Conservation (phyloP, 2,329 filamentous ascomycete species). For the Atkinsonella hypoxylon region DNA sequence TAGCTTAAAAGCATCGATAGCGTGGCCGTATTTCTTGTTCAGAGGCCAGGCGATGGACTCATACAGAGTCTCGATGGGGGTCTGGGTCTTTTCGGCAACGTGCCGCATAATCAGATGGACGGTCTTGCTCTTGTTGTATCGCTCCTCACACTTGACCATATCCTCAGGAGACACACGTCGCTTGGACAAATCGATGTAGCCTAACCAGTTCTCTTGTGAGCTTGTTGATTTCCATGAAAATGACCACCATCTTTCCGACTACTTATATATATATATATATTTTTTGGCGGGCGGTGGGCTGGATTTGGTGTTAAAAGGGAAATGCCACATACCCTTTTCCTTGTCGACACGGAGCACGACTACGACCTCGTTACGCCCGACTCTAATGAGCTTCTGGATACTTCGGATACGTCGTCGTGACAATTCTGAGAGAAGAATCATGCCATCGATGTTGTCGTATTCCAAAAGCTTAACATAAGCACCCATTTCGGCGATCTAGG, state of each 20-base stretch:
- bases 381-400: slow-evolving; percentile 98
- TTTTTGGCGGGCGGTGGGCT: too few relatives aligned
- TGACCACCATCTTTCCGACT: background rate
- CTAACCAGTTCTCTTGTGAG: slow-evolving; percentile 20
- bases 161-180: slow-evolving; percentile 95
- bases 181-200: slow-evolving; percentile 98
- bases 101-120: slow-evolving; percentile 98
- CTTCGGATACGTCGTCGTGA: slow-evolving; percentile 95
- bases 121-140: slow-evolving; percentile 99
- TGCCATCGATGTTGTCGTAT: slow-evolving; percentile 99
- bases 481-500: slow-evolving; percentile 96
- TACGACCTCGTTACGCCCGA: slow-evolving; percentile 96
- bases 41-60: slow-evolving; percentile 92
- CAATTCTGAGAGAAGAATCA: slow-evolving; percentile 96
- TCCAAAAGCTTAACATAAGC: slow-evolving; percentile 98
- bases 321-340: slow-evolving; percentile 63
- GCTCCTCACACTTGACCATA: slow-evolving; percentile 95
- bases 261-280: too few relatives aligned
- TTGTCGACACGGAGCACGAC: slow-evolving; percentile 98
- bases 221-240: slow-evolving; percentile 1
- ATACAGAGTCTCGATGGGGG: slow-evolving; percentile 89
- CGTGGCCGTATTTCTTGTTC: slow-evolving; percentile 94
- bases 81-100: slow-evolving; percentile 91
- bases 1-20: slow-evolving; percentile 96
- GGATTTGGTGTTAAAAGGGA: background rate